These are phyloP conservation scores for Bryoerythrophyllum caledonicum DNA, from an alignment of 225 moss, liverwort and hornwort genomes.

Conservation along the genomic window DNA sequence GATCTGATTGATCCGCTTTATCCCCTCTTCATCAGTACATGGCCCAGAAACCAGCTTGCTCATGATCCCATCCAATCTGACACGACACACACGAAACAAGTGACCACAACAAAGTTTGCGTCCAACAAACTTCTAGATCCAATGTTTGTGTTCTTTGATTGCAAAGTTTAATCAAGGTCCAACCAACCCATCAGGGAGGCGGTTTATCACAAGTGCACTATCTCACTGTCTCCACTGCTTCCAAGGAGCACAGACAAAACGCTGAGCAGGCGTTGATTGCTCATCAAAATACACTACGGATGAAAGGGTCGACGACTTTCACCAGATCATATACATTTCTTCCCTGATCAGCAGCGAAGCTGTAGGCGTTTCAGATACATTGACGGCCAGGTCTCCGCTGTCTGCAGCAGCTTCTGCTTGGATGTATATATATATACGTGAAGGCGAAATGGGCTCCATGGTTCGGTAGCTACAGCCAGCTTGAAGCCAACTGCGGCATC, in stretches of 20 bases:
- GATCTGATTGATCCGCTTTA: background rate
- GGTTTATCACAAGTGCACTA: background rate
- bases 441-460: background rate
- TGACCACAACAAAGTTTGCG: too few species aligned
- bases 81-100: background rate
- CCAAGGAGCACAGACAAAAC: background rate
- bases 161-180: background rate
- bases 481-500: background rate
- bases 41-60: background rate
- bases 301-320: background rate
- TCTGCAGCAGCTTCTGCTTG: background rate
- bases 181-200: constrained; percentile 37
- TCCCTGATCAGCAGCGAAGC: background rate
- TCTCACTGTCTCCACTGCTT: too few species aligned
- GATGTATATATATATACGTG: background rate
- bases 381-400: too few species aligned
- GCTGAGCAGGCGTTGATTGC: too few species aligned
- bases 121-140: background rate
- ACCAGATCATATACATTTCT: background rate
- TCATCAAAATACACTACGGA: background rate
- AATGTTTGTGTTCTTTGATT: background rate
- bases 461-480: constrained; percentile 2
- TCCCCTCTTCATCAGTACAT: background rate
- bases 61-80: background rate
- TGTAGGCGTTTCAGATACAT: background rate